Conservation (phyloP, 345 rosid genomes). For the Carallia brachiata region DNA sequence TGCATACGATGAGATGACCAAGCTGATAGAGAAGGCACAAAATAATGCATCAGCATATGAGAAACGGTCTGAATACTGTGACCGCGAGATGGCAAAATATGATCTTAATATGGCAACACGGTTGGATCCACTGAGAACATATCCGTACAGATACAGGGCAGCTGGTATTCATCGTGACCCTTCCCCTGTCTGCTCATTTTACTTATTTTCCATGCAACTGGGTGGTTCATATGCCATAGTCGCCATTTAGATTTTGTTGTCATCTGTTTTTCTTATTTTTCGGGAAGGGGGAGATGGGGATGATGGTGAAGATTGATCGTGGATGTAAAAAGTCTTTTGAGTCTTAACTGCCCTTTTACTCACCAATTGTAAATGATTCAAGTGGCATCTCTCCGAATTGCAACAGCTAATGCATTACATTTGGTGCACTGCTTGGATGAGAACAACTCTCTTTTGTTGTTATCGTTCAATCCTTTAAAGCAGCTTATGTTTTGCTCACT, state of each 20-base stretch:
- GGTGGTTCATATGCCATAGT: not conserved
- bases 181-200: not conserved
- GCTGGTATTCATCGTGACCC: conserved; percentile 57
- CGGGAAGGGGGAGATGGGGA: too few species aligned
- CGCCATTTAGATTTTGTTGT: not conserved
- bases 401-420: too few species aligned
- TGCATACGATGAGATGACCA: conserved; percentile 87
- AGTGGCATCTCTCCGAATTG: too few species aligned
- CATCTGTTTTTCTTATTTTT: not conserved
- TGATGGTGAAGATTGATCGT: too few species aligned
- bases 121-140: conserved; percentile 90
- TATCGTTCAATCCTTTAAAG: too few species aligned
- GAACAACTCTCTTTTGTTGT: too few species aligned
- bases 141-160: conserved; percentile 92
- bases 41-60: conserved; percentile 82
- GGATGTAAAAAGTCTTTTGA: too few species aligned
- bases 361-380: too few species aligned
- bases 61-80: conserved; percentile 91
- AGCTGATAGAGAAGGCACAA: conserved; percentile 72
- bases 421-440: too few species aligned
- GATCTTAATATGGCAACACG: conserved; percentile 84
- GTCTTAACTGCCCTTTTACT: too few species aligned
- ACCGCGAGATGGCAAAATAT: conserved; percentile 66
- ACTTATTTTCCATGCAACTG: not conserved
- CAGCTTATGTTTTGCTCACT: too few species aligned